Conservation (phyloP, 2,329 filamentous ascomycete species). For the Sporothrix mexicana region DNA sequence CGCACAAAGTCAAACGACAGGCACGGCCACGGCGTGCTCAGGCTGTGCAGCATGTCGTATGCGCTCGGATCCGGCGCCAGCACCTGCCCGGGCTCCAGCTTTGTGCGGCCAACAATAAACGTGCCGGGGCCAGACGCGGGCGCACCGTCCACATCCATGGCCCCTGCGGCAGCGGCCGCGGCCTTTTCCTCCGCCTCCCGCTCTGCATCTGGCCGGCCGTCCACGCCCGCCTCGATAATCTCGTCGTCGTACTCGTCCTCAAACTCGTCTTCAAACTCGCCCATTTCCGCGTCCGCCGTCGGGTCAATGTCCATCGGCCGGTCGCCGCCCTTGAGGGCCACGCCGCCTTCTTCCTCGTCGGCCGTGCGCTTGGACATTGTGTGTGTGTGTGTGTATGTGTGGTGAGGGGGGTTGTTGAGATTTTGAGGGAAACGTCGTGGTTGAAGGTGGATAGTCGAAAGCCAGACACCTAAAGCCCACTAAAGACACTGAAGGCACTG, state of each 20-base stretch:
- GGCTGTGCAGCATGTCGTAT: slow-evolving; percentile 95
- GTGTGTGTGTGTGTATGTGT: slow-evolving; percentile 14
- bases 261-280: slow-evolving; percentile 94
- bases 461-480: too few relatives aligned
- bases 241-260: slow-evolving; percentile 88
- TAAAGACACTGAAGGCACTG: neutral
- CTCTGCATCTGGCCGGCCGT: slow-evolving; percentile 90
- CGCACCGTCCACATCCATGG: slow-evolving; percentile 80
- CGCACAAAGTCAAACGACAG: slow-evolving; percentile 92
- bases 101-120: slow-evolving; percentile 93
- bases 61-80: slow-evolving; percentile 90
- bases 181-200: slow-evolving; percentile 85
- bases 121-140: slow-evolving; percentile 67
- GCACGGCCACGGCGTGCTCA: slow-evolving; percentile 95
- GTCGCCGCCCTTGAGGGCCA: slow-evolving; percentile 64
- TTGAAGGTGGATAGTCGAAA: too few relatives aligned
- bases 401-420: neutral
- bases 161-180: slow-evolving; percentile 50
- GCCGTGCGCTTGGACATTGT: slow-evolving; percentile 39
- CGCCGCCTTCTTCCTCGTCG: slow-evolving; percentile 36
- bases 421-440: neutral
- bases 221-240: slow-evolving; percentile 91
- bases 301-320: slow-evolving; percentile 70
- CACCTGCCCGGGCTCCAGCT: slow-evolving; percentile 88
- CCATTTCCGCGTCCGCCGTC: slow-evolving; percentile 63